Evolutionary conservation across 805 yeast genomes (phyloP), one percentile per base, ranked within the genome.

Genomic region (Kazachstania kunashirensis): DNA sequence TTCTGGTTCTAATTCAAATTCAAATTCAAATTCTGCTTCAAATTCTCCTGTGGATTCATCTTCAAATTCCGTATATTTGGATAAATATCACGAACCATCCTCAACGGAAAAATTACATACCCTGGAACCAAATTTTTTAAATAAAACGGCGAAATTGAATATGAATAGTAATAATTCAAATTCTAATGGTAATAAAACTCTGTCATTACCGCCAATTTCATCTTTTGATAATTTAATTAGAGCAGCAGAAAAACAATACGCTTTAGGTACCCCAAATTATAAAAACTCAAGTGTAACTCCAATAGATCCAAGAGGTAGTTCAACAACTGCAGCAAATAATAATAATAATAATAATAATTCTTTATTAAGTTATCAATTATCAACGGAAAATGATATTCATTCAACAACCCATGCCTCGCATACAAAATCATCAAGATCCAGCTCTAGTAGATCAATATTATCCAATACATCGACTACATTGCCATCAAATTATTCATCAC

Each of bases 151-250:
- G 11, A 15, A 13, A 6, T 30, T 18, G 4, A 32, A 21, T 16
- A 17, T 24, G 5, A 36, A 30, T 4, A 24, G 8, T 17, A 25
- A 19, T 24, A 32, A 28, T 8, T 16, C 7, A 6, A 7, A 26
- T 31, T 14, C 14, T 18, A 21, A 23, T 10, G 31, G 8, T 11
- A n/a, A n/a, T 23, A 19, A 12, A 29, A 29, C 21, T 29, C 32
- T 46, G 17, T 29, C 42, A 7, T 40, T 53, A 29, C 57, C 57
- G 11, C 57, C 57, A 12, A 53, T 55, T 17, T 52, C 59, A 8
- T 54, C 61, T 5, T 55, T 55, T 36, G 59, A 55, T 31, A 47
- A 43, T 34, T 40, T 55, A 15, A 43, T 55, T 17, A 42, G 47
- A 27, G 57, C 55, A 18, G 59, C 57, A 2, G 56, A 50, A 30